These are phyloP conservation scores for Fusarium tanahbumbuense DNA, from an alignment of 2,329 filamentous ascomycete species.

Conservation along the genomic window DNA sequence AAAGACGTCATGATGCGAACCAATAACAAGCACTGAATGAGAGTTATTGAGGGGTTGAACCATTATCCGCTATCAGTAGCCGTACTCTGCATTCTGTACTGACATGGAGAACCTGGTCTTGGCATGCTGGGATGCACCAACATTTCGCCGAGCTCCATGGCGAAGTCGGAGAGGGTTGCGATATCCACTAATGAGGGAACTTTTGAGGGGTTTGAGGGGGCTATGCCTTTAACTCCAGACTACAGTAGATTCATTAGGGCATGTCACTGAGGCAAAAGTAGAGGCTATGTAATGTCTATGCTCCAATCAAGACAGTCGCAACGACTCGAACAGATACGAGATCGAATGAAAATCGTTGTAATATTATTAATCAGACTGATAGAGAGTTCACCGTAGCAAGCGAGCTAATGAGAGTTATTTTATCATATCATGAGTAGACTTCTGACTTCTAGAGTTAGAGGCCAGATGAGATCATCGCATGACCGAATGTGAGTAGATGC, in stretches of 20 bases:
- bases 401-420: too few relatives aligned
- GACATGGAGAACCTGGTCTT: background rate
- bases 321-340: background rate
- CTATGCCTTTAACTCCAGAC: background rate
- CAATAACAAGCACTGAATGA: background rate
- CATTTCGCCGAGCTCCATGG: background rate
- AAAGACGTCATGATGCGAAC: slow-evolving; percentile 3
- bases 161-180: background rate
- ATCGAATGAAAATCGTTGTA: too few relatives aligned
- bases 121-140: background rate
- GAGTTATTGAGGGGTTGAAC: background rate
- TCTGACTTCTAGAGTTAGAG: background rate
- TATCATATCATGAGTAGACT: too few relatives aligned
- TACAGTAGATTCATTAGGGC: background rate
- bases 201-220: background rate
- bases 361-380: too few relatives aligned
- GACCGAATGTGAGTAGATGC: background rate
- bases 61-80: background rate
- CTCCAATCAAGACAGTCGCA: background rate
- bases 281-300: background rate
- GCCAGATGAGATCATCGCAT: background rate
- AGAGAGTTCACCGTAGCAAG: too few relatives aligned
- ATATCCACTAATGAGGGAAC: background rate
- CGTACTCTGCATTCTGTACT: background rate
- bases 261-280: background rate